Conservation (phyloP, 768 basidiomycete species). For the Mycena leptocephala region DNA sequence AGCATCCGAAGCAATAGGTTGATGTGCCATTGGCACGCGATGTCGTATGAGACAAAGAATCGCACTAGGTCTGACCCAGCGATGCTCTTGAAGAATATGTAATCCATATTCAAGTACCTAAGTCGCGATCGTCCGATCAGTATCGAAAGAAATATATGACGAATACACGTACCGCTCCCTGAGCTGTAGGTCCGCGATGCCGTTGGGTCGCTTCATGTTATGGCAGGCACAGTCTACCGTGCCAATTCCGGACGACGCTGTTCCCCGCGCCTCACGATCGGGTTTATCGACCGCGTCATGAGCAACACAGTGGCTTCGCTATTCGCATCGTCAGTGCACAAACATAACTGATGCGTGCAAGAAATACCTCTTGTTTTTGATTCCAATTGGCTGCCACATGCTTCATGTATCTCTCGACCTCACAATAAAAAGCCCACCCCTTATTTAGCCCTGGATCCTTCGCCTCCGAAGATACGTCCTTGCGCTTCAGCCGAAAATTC, state of each 20-base stretch:
- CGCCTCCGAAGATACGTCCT: slow-evolving; percentile 32
- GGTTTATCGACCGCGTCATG: no score
- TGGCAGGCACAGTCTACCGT: slow-evolving; percentile 38
- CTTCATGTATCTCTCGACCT: slow-evolving; percentile 18
- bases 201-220: slow-evolving; percentile 27
- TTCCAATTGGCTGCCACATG: slow-evolving; percentile 15
- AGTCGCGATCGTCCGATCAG: no score
- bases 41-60: slow-evolving; percentile 42
- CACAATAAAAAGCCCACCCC: slow-evolving; percentile 36
- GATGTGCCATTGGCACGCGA: no score
- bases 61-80: slow-evolving; percentile 9
- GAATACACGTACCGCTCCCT: slow-evolving; percentile 39
- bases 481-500: slow-evolving; percentile 39
- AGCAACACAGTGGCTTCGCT: slow-evolving; percentile 22
- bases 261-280: slow-evolving; percentile 22
- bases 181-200: slow-evolving; percentile 37
- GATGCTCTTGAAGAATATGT: slow-evolving; percentile 41
- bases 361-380: not conserved
- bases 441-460: slow-evolving; percentile 31
- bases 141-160: no score
- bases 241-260: slow-evolving; percentile 40
- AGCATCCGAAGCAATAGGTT: not conserved
- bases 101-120: slow-evolving; percentile 46
- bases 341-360: no score
- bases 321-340: not conserved